Base-by-base conservation (phyloP, 169 alveolate species). In the Cardiosporidium cionae region DNA sequence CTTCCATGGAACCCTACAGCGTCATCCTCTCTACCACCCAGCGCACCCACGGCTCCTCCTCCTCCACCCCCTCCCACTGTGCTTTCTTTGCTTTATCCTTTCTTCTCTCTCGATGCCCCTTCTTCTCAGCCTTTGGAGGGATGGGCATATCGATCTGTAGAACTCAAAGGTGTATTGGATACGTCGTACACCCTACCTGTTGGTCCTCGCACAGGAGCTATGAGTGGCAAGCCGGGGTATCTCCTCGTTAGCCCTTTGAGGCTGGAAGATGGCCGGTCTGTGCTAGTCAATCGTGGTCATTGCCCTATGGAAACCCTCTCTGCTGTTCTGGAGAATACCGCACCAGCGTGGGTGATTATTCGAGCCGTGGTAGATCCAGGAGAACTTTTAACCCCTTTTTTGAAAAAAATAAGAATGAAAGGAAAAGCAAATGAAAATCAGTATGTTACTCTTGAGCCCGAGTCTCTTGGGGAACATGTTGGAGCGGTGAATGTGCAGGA, bases 271-370 rank as follows among this genome's bases (percentile, higher is more conserved):
- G 94, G 94, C 4, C 73, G 85, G 32, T 74, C 84, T 23, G 78
- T 86, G 9, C 76, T 89, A 35, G 93, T 89, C 29, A 89, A 89
- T 75, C 79, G 85, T 70, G 94, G 94, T 23, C 89, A 89, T 83
- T 68, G 87, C 72, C 70, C 78, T 7, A 70, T 63, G 72, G 84
- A 73, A 29, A 73, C 72, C n/a, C n/a, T n/a, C n/a, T n/a, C n/a
- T n/a, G n/a, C n/a, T n/a, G n/a, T n/a, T n/a, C n/a, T n/a, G n/a
- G n/a, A 85, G 33, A 85, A 74, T 23, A 89, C 79, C 67, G 72
- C 80, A 25, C 90, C 92, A 0, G 91, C 87, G 74, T 69, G 83
- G 77, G 92, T 89, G 9, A 89, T 92, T 29, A 85, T 89, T 16
- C 84, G 94, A 33, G 94, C 92, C 2, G 72, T 89, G 34, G 66